Base-by-base conservation (phyloP, 495 filamentous ascomycete species). In the Lophiotrema nucula region DNA sequence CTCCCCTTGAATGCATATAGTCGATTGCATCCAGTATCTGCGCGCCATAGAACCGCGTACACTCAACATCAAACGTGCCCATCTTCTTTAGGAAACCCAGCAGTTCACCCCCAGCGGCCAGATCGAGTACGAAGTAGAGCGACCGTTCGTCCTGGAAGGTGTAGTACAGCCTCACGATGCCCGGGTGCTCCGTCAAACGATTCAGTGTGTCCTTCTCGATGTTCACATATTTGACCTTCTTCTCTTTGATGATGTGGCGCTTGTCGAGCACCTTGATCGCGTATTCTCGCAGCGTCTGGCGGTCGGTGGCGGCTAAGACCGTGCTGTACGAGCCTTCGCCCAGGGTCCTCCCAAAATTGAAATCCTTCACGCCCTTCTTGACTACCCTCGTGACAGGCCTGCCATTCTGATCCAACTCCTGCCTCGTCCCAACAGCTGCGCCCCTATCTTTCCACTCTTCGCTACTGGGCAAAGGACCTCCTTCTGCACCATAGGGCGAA, bases 141-240 rank as follows among this genome's bases (percentile, higher is more conserved):
- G 91, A 97, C 24, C 86, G 81, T 66, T 97, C 91, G 72, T 99
- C 95, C 69, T 99, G 95, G 69, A 97, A 99, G 4, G 95, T 99
- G 74, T 99, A 99, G 67, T 97, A 99, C 35, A 99, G 80, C 52
- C 95, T 87, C 48, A 99, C 92, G 62, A 99, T 90, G 11, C 95
- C 95, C 8, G 95, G 95, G 67, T 99, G 95, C 47, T 97, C 93
- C 15, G 90, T 96, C 48, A 99, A 76, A 56, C 92, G 85, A 68
- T 99, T 99, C 28, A 99, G 79, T 10, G 95, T 96, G 72, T 99
- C 91, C 75, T 96, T 97, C 74, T 99, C 95, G 62, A 99, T 97
- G 72, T 97, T 97, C 69, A 99, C 95, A 70, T 99, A 99, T 77
- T 99, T 99, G 62, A 99, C 95, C 78, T 99, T 99, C 72, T 92